Base-by-base conservation (phyloP, 2,329 filamentous ascomycete species). In the Fusarium sp. region DNA sequence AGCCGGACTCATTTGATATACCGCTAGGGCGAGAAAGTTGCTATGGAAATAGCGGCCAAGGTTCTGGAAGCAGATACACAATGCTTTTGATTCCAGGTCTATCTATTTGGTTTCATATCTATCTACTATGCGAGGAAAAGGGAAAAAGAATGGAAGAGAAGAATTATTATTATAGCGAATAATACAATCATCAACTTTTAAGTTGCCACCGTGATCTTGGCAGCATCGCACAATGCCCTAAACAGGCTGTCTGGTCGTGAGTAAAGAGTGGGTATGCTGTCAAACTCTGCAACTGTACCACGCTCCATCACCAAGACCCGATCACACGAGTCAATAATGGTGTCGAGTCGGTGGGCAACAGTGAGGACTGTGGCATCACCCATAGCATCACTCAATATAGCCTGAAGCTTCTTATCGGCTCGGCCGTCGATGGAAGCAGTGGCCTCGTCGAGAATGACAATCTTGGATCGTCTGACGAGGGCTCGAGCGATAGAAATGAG, bases 281-380 rank as follows among this genome's bases (percentile, higher is more conserved):
- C 69, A 44, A 63, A 71, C 44, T 71, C 69, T 1, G 64, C 65
- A 4, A 71, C 65, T n/a, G 22, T 56, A 4, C 69, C 69, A 28
- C 44, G 39, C 6, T 71, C 69, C 68, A 71, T 71, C 1, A 71
- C 68, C 1, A 71, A 19, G 5, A 71, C 69, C 39, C 56, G 59
- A 24, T 69, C 47, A 22, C 68, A 71, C 7, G 65, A 78, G 28
- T 56, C 39, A 28, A 72, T 31, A 5, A 72, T 72, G 1, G 66
- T 72, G 8, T 72, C 66, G 4, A 72, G 62, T 26, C 69, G 42
- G 45, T 72, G 69, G 4, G 69, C 69, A 8, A 72, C 69, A 8
- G 69, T 70, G 2, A 72, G 36, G 1, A 72, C 69, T 6, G 66
- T 72, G 10, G 69, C 69, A 6, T 65, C 47, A 0, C 64, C 58